These are phyloP conservation scores for Tranzscheliella williamsii DNA, from an alignment of 1,284 basidiomycete species.

Conservation along the genomic window DNA sequence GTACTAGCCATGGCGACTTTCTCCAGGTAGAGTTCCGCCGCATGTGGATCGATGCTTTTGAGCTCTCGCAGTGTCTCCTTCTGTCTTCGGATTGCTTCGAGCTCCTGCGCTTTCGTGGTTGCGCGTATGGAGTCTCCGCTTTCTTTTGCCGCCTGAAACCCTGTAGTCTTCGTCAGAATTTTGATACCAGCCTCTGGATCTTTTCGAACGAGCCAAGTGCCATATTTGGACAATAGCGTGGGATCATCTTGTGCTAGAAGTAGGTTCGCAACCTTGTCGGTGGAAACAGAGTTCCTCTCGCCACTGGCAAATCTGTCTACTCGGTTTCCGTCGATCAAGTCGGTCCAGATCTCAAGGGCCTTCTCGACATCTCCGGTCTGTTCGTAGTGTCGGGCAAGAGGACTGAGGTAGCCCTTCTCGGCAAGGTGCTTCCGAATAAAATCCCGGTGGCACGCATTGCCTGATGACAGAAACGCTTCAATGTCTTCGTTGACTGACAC, in stretches of 20 bases:
- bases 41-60: conserved; percentile 29
- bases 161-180: conserved; percentile 29
- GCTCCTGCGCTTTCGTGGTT: conserved; percentile 17
- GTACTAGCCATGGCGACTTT: conserved; percentile 36
- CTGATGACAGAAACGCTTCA: conserved; percentile 9
- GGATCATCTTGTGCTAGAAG: conserved; percentile 14
- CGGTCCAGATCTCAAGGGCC: conserved; percentile 31
- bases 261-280: conserved; percentile 20
- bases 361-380: conserved; percentile 8
- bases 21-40: conserved; percentile 51
- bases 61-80: conserved; percentile 35
- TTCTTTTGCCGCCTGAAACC: not conserved
- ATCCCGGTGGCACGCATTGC: conserved; percentile 20
- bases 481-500: conserved; percentile 11
- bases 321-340: conserved; percentile 37
- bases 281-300: not conserved
- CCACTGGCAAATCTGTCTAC: conserved; percentile 5
- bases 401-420: conserved; percentile 3
- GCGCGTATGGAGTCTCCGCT: conserved; percentile 3
- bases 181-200: conserved; percentile 41
- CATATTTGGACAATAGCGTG: conserved; percentile 24
- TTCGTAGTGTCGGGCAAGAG: conserved; percentile 27
- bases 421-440: conserved; percentile 13
- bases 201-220: conserved; percentile 45
- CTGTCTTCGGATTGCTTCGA: conserved; percentile 20